Base-by-base conservation (phyloP, 768 basidiomycete species). In the Panellus pusillus region DNA sequence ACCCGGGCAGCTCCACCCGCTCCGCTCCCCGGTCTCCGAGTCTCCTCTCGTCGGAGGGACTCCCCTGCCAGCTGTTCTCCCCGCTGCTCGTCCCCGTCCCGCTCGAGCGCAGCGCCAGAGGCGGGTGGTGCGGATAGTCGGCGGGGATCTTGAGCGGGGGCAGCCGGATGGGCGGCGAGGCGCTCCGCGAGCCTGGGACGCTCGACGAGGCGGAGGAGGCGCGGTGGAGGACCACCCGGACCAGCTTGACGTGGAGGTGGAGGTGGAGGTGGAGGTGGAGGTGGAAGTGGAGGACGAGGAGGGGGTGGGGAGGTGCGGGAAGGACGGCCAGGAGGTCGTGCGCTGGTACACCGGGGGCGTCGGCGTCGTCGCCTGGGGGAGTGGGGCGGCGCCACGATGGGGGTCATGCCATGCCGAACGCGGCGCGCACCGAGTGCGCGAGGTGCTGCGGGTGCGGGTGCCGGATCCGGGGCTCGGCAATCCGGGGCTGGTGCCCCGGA, bases 391-490 rank as follows among this genome's bases (percentile, higher is more conserved):
- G 46, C 39, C 47, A 79, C 79, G 36, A 93, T 91, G 0, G 91
- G 91, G 6, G 93, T 93, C 90, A 94, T 95, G 24, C 24, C 24
- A 24, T 24, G 4, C 89, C 91, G 60, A 97, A 97, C 44, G 93
- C 93, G 29, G 86, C 77, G 36, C 90, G 84, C 19, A 96, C 87
- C 0, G 87, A 90, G 64, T 91, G 89, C 4, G 89, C 91, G 35
- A 95, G 80, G 64, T 89, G 84, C 54, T 82, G 79, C 54, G 84
- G 80, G 36, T 72, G 73, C 27, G 70, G 1, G 75, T 69, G 20
- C 74, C 74, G 29, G 61, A 65, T 7, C 58, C 47, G 35, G 51
- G 38, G 47, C 51, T 13, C 28, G 44, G n/a, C n/a, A n/a, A 20
- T 65, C 29, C 57, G 59, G 61, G 65, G 52, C 50, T 32, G 42